Percentiles rank a stretch among this genome's conserved stretches.
Evolutionary conservation across 139 green algal genomes (phyloP).

Genomic region (Eudorina sp.): DNA sequence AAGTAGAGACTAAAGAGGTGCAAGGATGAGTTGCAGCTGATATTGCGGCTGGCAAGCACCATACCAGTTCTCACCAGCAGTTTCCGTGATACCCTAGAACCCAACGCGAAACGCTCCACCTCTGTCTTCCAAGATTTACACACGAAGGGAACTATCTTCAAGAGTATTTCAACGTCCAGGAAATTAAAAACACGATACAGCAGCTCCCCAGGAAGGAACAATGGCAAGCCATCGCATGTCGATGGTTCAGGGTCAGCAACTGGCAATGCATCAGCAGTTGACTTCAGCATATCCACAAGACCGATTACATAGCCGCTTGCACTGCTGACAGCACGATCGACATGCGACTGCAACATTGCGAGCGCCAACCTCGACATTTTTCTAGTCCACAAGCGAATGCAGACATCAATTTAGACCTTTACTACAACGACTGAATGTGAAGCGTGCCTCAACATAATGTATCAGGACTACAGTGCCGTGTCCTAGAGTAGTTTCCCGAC

Average conservation of each 20-base stretch:
- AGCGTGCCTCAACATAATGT: too few species aligned
- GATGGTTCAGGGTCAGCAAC: neutral
- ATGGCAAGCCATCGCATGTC: neutral
- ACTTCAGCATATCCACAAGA: too few species aligned
- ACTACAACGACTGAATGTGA: too few species aligned
- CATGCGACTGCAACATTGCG: too few species aligned
- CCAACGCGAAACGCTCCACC: neutral
- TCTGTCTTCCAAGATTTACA: neutral
- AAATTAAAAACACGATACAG: neutral
- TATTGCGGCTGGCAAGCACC: neutral
- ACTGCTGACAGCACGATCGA: too few species aligned
- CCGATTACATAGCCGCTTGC: too few species aligned
- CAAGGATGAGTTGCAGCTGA: neutral
- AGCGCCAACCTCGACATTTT: too few species aligned
- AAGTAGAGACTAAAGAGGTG: neutral
- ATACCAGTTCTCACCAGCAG: neutral
- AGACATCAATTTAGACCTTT: too few species aligned
- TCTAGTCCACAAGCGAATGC: too few species aligned
- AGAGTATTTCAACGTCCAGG: neutral
- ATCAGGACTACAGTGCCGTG: too few species aligned
- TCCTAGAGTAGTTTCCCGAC: too few species aligned
- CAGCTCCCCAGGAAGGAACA: neutral
- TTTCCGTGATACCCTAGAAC: neutral
- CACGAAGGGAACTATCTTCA: neutral
- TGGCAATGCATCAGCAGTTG: too few species aligned